Evolutionary conservation across 2,329 filamentous ascomycete genomes (phyloP), one percentile per base, ranked within the genome.

Genomic region (Beauveria sp.): DNA sequence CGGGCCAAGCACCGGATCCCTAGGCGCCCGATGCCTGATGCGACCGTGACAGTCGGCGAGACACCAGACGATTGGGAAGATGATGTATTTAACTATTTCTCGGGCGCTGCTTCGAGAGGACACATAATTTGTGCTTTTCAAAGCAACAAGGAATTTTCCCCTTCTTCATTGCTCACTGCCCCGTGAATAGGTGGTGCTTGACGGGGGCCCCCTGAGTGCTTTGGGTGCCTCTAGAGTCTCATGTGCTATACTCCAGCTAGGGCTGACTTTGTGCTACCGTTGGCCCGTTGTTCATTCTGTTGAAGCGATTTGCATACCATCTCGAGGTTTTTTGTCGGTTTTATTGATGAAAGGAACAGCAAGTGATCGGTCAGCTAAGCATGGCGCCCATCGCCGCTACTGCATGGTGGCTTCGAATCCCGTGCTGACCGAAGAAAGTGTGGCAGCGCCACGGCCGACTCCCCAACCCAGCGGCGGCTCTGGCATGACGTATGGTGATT

Each of bases 331-430:
- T 43, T 46, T 10, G 7, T 22, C 49, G 34, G 14, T 34, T 16
- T 38, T 24, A 22, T 16, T n/a, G 12, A n/a, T 26, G 0, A 14
- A 26, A 4, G 18, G 16, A 20, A 55, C 16, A 9, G 31, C 43
- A 31, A 55, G 45, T 45, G 8, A 58, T 58, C 43, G 45, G 5
- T 24, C 31, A 40, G 31, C 31, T 28, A 49, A 42, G 45, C 55
- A 43, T 58, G 42, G 18, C 55, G 43, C 55, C 34, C 34, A 50
- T 50, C 55, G 55, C 31, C 55, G 22, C 55, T 50, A 58, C 31
- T 50, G 55, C 55, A 57, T 26, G 20, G n/a, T 42, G 20, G 45
- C 45, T 34, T 58, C 22, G 20, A 58, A 50, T 42, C 31, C 46
- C 31, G 43, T 58, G 55, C 45, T 40, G 43, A 58, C 14, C 9